These are phyloP conservation scores for Deinandra increscens DNA, from an alignment of 129 eudicot genomes.

Conservation along the genomic window DNA sequence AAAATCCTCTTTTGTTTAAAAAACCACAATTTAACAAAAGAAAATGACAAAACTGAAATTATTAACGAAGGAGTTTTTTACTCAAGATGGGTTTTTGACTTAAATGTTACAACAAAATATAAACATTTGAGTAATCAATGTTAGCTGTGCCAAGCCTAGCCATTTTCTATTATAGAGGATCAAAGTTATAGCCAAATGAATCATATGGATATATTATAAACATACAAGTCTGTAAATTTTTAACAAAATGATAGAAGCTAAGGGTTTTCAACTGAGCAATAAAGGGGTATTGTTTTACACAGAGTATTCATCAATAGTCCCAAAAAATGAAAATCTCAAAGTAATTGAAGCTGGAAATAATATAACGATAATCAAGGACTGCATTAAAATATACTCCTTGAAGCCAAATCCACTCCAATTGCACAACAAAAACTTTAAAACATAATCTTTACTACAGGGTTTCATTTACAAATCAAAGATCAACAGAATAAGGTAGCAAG, in stretches of 20 bases:
- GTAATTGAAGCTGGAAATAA: neutral
- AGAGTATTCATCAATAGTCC: too few species aligned
- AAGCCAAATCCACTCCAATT: neutral
- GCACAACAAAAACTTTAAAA: neutral
- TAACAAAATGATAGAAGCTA: neutral
- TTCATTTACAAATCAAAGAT: too few species aligned
- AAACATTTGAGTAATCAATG: neutral
- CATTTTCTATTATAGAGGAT: neutral
- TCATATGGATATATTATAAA: neutral
- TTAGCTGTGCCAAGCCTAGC: neutral
- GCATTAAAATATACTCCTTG: conserved; percentile 3
- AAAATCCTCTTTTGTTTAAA: too few species aligned
- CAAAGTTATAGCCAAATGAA: neutral
- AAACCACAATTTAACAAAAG: too few species aligned
- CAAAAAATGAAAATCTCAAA: neutral
- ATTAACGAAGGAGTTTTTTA: too few species aligned
- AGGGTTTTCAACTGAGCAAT: too few species aligned
- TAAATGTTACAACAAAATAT: too few species aligned
- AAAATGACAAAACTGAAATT: too few species aligned
- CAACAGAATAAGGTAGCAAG: too few species aligned
- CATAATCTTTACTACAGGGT: neutral
- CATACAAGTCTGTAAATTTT: neutral
- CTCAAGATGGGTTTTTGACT: too few species aligned
- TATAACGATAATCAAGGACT: neutral
- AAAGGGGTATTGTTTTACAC: neutral